Conservation (phyloP, 805 yeast genomes). For the Tetrapisispora fleetii region DNA sequence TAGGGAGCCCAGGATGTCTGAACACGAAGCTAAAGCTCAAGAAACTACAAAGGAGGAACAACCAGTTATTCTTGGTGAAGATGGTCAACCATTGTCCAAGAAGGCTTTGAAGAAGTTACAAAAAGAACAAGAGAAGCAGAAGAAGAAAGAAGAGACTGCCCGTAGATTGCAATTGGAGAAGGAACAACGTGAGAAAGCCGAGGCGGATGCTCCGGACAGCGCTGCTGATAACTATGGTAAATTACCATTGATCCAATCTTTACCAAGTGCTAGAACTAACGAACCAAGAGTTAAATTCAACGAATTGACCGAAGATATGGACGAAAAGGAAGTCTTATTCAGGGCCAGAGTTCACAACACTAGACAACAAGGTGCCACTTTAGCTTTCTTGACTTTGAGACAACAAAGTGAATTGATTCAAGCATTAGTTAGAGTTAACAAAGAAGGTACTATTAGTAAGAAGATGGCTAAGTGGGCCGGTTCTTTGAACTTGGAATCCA, state of each 20-base stretch:
- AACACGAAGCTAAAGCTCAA: constrained; percentile 7
- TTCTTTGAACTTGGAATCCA: constrained; percentile 74
- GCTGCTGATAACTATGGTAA: constrained; percentile 87
- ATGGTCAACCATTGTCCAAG: constrained; percentile 84
- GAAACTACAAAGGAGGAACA: constrained; percentile 4
- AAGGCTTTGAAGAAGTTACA: constrained; percentile 92
- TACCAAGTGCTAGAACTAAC: constrained; percentile 61
- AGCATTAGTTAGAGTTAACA: constrained; percentile 70
- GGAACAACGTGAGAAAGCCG: constrained; percentile 66
- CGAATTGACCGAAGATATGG: constrained; percentile 32
- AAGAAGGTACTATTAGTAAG: constrained; percentile 64
- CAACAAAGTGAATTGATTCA: constrained; percentile 80
- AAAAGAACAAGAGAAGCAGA: constrained; percentile 85
- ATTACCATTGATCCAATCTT: constrained; percentile 80
- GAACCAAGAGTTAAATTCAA: constrained; percentile 49
- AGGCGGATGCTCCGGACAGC: constrained; percentile 57
- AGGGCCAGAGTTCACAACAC: constrained; percentile 92
- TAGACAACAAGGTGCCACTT: constrained; percentile 92
- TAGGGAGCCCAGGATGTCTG: constrained; percentile 7
- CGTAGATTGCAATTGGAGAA: constrained; percentile 79
- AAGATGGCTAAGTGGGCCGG: constrained; percentile 97
- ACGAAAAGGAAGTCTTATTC: constrained; percentile 68
- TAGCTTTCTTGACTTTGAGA: constrained; percentile 83
- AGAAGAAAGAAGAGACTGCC: constrained; percentile 87
- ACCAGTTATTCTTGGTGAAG: constrained; percentile 45